phyloP scores from a whole-genome alignment of 768 basidiomycete species.

The Boletus subcaerulescens region DNA sequence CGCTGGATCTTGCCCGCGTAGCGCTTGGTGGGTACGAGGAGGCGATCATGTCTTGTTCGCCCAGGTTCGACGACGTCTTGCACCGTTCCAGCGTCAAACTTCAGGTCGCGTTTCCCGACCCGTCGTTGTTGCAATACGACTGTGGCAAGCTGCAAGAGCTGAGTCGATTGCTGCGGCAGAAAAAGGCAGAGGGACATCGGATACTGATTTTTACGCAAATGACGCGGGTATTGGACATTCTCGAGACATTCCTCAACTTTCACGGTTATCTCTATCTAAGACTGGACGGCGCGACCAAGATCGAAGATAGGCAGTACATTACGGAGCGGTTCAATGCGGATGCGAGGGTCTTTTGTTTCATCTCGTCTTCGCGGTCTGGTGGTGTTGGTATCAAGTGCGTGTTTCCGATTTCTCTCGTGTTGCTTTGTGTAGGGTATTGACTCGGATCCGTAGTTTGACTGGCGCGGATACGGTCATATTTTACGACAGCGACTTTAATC shows the following conservation, averaged over 20 bases:
- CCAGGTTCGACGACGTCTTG: constrained; percentile 62
- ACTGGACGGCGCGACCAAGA: constrained; percentile 93
- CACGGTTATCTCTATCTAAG: constrained; percentile 92
- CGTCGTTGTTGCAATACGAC: constrained; percentile 88
- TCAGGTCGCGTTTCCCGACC: constrained; percentile 91
- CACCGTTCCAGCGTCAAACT: constrained; percentile 78
- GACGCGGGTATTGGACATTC: constrained; percentile 90
- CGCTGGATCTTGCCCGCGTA: constrained; percentile 65
- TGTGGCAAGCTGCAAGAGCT: constrained; percentile 93
- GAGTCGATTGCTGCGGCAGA: constrained; percentile 72
- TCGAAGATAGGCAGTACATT: constrained; percentile 89
- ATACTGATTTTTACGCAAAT: constrained; percentile 96
- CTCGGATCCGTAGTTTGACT: constrained; percentile 49
- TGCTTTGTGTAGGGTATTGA: constrained; percentile 17
- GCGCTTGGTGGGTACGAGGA: constrained; percentile 48
- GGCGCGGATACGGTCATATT: constrained; percentile 96
- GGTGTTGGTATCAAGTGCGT: constrained; percentile 94
- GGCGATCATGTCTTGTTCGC: constrained; percentile 29
- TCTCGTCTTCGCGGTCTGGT: constrained; percentile 74
- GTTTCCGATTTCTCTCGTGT: constrained; percentile 9
- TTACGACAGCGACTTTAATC: constrained; percentile 96
- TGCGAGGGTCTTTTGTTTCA: constrained; percentile 81
- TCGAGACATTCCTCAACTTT: constrained; percentile 89
- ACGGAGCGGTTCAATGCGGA: constrained; percentile 87
- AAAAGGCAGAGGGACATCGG: constrained; percentile 85